These are phyloP conservation scores for Aspergillus sp. DNA, from an alignment of 2,329 filamentous ascomycete species.

Conservation along the genomic window DNA sequence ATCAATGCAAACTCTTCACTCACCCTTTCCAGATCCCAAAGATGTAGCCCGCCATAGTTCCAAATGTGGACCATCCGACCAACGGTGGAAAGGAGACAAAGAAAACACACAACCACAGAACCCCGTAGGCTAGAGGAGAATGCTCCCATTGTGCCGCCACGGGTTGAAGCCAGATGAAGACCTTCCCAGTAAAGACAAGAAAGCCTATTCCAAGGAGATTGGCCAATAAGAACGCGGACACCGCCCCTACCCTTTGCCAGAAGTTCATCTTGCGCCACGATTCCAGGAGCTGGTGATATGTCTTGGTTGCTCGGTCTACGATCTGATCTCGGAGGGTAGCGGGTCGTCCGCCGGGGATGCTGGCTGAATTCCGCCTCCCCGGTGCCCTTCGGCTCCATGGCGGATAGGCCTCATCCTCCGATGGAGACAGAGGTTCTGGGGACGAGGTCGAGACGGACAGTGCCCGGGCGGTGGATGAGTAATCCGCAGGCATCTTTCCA, in stretches of 20 bases:
- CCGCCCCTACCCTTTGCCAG: conserved; percentile 63
- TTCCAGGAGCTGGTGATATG: conserved; percentile 34
- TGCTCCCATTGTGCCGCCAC: conserved; percentile 75
- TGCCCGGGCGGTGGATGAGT: conserved; percentile 54
- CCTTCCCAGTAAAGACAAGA: conserved; percentile 73
- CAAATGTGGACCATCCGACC: conserved; percentile 80
- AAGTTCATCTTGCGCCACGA: conserved; percentile 47
- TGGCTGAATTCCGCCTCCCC: conserved; percentile 43
- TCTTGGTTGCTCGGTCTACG: conserved; percentile 38
- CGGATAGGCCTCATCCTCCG: conserved; percentile 45
- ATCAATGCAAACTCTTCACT: conserved; percentile 34
- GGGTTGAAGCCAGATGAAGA: conserved; percentile 75
- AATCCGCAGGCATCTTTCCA: conserved; percentile 49
- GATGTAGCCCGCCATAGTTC: conserved; percentile 69
- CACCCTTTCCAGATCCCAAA: conserved; percentile 73
- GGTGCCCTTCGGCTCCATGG: conserved; percentile 54
- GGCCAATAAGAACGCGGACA: conserved; percentile 53
- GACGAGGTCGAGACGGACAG: conserved; percentile 54
- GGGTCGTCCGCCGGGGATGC: conserved; percentile 35
- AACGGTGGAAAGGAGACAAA: conserved; percentile 80
- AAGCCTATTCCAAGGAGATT: conserved; percentile 65
- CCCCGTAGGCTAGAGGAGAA: conserved; percentile 68
- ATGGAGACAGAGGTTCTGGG: conserved; percentile 49
- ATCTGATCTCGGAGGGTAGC: conserved; percentile 40
- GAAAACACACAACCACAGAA: conserved; percentile 76